Percentiles rank a stretch among this genome's conserved stretches.
Conservation (phyloP, 306 rosid species). For the Styphnolobium japonicum region DNA sequence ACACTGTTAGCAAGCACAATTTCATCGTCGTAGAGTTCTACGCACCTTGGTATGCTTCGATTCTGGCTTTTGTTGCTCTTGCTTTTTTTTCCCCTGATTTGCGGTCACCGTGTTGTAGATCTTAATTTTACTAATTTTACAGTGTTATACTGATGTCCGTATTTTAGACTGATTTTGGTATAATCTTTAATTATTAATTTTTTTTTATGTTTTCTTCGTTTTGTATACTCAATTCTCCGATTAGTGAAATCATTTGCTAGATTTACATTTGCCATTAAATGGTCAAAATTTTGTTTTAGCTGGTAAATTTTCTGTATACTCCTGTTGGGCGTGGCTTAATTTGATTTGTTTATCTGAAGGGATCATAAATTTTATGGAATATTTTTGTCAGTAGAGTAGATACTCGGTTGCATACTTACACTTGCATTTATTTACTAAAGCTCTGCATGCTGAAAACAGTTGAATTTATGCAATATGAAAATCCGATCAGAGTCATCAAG, state of each 20-base stretch:
- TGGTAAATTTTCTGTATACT: background rate
- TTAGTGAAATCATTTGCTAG: background rate
- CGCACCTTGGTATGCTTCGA: slow-evolving; percentile 60
- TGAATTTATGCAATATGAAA: background rate
- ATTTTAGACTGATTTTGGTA: background rate
- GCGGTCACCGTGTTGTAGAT: slow-evolving; percentile 25
- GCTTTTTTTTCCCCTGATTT: background rate
- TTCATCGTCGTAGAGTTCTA: slow-evolving; percentile 78
- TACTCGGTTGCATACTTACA: background rate
- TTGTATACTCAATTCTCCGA: background rate
- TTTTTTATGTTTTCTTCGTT: background rate
- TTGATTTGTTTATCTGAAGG: background rate
- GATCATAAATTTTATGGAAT: background rate
- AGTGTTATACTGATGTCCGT: background rate
- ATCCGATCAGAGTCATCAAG: background rate
- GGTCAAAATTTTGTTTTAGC: background rate
- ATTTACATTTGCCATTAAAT: background rate
- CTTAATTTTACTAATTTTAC: slow-evolving; percentile 10
- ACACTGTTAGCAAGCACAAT: slow-evolving; percentile 49
- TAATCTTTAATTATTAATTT: too few species aligned
- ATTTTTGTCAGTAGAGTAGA: background rate
- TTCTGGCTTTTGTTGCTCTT: background rate
- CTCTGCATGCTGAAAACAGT: background rate
- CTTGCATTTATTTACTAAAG: too few species aligned
- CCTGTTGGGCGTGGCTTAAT: background rate